These are phyloP conservation scores for Hortiboletus flavorubellus DNA, from an alignment of 768 basidiomycete genomes.

Conservation along the genomic window DNA sequence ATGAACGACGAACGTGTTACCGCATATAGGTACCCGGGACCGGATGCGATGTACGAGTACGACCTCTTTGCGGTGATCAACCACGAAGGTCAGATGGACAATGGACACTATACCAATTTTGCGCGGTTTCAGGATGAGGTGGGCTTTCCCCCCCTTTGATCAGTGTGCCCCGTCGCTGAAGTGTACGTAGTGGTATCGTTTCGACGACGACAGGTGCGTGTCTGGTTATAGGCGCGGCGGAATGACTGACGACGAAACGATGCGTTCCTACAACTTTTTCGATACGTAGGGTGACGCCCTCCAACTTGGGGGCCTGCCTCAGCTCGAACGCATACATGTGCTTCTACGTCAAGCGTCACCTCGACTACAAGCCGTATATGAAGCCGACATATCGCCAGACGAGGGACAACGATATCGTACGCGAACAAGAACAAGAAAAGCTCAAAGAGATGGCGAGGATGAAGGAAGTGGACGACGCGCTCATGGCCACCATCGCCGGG, in stretches of 20 bases:
- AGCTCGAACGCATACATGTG: slow-evolving; percentile 87
- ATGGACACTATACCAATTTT: slow-evolving; percentile 91
- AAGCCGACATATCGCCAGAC: slow-evolving; percentile 65
- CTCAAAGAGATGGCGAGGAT: slow-evolving; percentile 52
- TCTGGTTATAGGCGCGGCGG: background rate
- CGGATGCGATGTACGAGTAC: slow-evolving; percentile 77
- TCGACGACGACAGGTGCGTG: slow-evolving; percentile 89
- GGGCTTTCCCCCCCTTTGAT: slow-evolving; percentile 24
- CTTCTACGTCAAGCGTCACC: slow-evolving; percentile 87
- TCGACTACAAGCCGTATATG: slow-evolving; percentile 75
- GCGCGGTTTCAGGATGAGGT: slow-evolving; percentile 85
- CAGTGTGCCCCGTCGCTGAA: background rate
- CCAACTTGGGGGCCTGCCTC: slow-evolving; percentile 65
- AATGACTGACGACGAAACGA: background rate
- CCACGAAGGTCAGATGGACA: slow-evolving; percentile 92
- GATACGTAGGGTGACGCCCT: slow-evolving; percentile 58
- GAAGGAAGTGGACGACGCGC: slow-evolving; percentile 63
- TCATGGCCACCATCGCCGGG: slow-evolving; percentile 45
- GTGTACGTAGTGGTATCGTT: slow-evolving; percentile 75
- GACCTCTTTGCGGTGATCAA: slow-evolving; percentile 92
- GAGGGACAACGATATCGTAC: slow-evolving; percentile 62
- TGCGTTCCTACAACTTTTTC: background rate
- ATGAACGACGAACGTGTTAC: background rate
- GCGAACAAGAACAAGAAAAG: slow-evolving; percentile 54
- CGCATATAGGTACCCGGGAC: slow-evolving; percentile 43